Evolutionary conservation across 2,329 filamentous ascomycete species (phyloP), one percentile per base, ranked within the genome.

Genomic region (Epichloe scottii): DNA sequence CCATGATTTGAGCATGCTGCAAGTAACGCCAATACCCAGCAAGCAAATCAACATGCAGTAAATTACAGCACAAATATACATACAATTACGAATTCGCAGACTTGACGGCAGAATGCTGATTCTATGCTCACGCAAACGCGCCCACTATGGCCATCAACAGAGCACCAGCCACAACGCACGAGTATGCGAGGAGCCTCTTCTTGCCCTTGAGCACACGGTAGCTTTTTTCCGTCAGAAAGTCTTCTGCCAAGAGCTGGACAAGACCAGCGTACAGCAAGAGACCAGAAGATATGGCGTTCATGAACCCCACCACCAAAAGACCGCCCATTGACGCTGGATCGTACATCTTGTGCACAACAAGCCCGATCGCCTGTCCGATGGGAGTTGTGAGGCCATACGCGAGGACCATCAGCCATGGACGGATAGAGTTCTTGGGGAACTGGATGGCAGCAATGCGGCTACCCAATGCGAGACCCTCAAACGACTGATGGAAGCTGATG

Each of bases 401-500:
- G 14, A 89, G 68, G 1, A 87, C 85, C 85, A 89, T 89, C 8
- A 89, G 73, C 85, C 85, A 94, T 0, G 93, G 91, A 46, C 86
- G 85, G 2, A 79, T 69, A 0, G 87, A 91, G 3, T 77, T 76
- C 19, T 77, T 76, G 0, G 86, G 79, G 61, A 96, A 95, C 64
- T 85, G 81, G 30, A 95, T 81, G 10, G 86, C 85, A 0, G 88
- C 86, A 59, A 95, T 95, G 52, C 89, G 85, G 42, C 86, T 86
- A 6, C 89, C 89, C 4, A 95, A 78, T 0, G 89, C 89, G 14
- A 95, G 81, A 2, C 89, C 89, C 69, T 95, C 89, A 57, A 95
- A 95, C 1, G 86, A 89, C 69, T 95, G 86, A 62, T 93, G 87
- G 66, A 91, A 90, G 56, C 79, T 81, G 55, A 93, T 89, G 47